phyloP scores from a whole-genome alignment of 2,329 filamentous ascomycete species.

The Magnaporthiopsis rhizophila region DNA sequence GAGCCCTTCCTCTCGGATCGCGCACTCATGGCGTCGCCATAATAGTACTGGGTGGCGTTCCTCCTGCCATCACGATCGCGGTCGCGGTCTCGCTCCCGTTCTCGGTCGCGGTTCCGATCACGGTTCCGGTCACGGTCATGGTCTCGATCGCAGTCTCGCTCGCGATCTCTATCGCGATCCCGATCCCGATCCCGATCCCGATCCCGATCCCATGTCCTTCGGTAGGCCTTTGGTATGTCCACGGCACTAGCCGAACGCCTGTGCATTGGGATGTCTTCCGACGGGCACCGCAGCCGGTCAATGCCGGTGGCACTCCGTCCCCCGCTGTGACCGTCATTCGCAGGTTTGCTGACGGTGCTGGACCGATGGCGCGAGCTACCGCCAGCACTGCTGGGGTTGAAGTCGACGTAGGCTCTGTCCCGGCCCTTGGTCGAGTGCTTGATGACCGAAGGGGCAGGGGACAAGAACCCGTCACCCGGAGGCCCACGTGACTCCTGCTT shows the following conservation, averaged over 20 bases:
- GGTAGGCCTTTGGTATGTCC: constrained; percentile 13
- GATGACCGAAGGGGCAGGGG: constrained; percentile 29
- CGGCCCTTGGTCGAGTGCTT: constrained; percentile 32
- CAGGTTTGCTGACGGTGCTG: constrained; percentile 14
- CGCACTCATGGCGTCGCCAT: constrained; percentile 10
- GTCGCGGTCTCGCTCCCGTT: constrained; percentile 3
- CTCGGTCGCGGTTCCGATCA: not conserved
- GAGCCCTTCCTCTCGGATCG: constrained; percentile 21
- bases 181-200: not conserved
- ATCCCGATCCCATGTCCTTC: constrained; percentile 9
- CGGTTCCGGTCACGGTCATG: not conserved
- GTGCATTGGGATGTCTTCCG: constrained; percentile 8
- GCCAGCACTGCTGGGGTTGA: constrained; percentile 8
- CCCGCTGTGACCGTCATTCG: constrained; percentile 1
- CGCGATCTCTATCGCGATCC: not conserved
- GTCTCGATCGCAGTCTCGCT: not conserved
- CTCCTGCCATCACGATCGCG: constrained; percentile 3
- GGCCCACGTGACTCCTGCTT: constrained; percentile 19
- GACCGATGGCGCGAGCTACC: not conserved
- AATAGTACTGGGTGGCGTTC: not conserved
- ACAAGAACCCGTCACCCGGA: constrained; percentile 27
- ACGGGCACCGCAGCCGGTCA: not conserved
- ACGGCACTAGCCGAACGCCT: constrained; percentile 26
- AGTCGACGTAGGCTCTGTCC: constrained; percentile 33
- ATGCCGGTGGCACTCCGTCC: constrained; percentile 1